phyloP scores from a whole-genome alignment of 805 yeast genomes.

The Candida cerambycidarum region DNA sequence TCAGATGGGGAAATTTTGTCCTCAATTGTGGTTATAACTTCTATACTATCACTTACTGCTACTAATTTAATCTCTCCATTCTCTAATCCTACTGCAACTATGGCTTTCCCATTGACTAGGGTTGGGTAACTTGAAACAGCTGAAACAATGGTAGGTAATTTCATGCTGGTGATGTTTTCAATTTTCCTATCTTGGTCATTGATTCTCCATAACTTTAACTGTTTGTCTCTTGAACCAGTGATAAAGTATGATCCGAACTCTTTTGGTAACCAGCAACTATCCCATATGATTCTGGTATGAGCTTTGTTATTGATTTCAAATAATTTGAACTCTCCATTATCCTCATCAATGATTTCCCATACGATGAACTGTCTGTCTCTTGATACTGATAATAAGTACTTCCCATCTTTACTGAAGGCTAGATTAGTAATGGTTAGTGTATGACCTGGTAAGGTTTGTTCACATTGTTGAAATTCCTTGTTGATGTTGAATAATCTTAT shows the following conservation, averaged over 20 bases:
- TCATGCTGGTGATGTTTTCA: constrained; percentile 38
- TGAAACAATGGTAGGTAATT: constrained; percentile 60
- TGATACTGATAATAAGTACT: constrained; percentile 70
- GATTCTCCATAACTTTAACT: constrained; percentile 69
- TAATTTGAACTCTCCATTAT: constrained; percentile 33
- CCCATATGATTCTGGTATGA: constrained; percentile 93
- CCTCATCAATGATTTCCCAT: constrained; percentile 53
- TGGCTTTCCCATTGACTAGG: constrained; percentile 16
- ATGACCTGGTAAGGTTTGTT: constrained; percentile 60
- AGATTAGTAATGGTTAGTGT: constrained; percentile 82
- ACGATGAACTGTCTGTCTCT: constrained; percentile 85
- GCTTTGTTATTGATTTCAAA: constrained; percentile 62
- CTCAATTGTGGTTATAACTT: constrained; percentile 33
- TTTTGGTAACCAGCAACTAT: constrained; percentile 77
- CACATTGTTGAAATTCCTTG: constrained; percentile 52
- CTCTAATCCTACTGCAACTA: constrained; percentile 69
- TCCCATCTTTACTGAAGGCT: constrained; percentile 68
- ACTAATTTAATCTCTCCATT: constrained; percentile 57
- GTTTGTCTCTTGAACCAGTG: constrained; percentile 86
- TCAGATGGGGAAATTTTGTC: constrained; percentile 54
- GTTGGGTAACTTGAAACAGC: constrained; percentile 54
- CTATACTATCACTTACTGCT: constrained; percentile 25
- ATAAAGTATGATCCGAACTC: constrained; percentile 48
- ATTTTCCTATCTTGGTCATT: constrained; percentile 28
- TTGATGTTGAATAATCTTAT: constrained; percentile 68